Evolutionary conservation across 805 yeast genomes (phyloP), one percentile per base, ranked within the genome.

Genomic region (Candida silvicultrix): DNA sequence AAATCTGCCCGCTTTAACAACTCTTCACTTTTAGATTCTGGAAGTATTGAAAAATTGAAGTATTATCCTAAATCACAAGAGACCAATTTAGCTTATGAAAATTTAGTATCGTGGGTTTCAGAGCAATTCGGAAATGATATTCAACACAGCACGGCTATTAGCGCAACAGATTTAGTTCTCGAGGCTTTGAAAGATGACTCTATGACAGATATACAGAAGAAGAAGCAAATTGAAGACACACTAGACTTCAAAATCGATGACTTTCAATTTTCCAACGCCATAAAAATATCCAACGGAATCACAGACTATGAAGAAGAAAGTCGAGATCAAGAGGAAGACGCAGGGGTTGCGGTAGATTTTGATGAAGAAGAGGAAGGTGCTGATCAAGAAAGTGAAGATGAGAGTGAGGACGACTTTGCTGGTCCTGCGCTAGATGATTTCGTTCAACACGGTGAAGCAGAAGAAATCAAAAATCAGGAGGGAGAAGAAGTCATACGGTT

Each of bases 141-240:
- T n/a, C 78, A 90, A 9, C 89, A 85, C 46, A 86, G 80, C 38
- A 77, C 81, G 2, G 72, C 89, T 2, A 60, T 80, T 19, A 83
- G 94, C 3, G 86, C 89, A 5, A 78, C 88, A 2, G 94, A 86
- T 59, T 68, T 82, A 4, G 58, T 82, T 0, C 54, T 87, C 36
- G 83, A 77, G 50, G 63, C 74, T 1, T 55, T 85, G 48, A 80
- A 77, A 53, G 69, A 71, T 43, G 80, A 71, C 2, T 67, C 63
- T 1, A 46, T 64, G 1, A 62, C 70, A 1, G 80, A 77, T 18
- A 51, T 55, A 8, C 76, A 76, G 50, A 77, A 77, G 41, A 57
- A 62, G n/a, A 74, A 72, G 41, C 46, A 42, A 4, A 57, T 85
- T 2, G 79, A 79, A 44, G 71, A 68, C 5, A 68, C 81, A 2